Percentiles rank a stretch among this genome's conserved stretches.
Evolutionary conservation across 148 eudicot genomes (phyloP).

Genomic region (Suaeda aralocaspica): DNA sequence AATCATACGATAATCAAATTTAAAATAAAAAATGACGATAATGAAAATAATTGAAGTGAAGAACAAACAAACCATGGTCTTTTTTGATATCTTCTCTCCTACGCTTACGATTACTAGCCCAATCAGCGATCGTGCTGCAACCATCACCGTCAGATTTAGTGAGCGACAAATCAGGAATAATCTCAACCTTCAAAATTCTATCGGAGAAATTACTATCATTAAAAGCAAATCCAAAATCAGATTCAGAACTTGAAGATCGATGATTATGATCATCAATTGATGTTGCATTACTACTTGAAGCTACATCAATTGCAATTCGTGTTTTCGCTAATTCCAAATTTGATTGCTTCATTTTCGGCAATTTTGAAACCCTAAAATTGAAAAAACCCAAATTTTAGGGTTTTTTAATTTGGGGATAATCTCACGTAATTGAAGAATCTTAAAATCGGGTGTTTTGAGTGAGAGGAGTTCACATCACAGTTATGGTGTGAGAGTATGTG

Average conservation of each 20-base stretch:
- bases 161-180: constrained; percentile 39
- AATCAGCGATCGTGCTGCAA: constrained; percentile 35
- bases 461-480: too few species aligned
- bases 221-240: constrained; percentile 63
- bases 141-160: constrained; percentile 33
- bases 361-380: too few species aligned
- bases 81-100: constrained; percentile 45
- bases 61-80: constrained; percentile 22
- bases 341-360: constrained; percentile 11
- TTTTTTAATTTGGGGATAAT: too few species aligned
- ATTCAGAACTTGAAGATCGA: constrained; percentile 15
- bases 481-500: too few species aligned
- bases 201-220: constrained; percentile 76
- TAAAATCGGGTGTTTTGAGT: too few species aligned
- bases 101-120: constrained; percentile 72
- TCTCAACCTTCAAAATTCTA: constrained; percentile 55
- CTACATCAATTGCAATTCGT: constrained; percentile 5
- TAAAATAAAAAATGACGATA: too few species aligned
- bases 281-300: not conserved
- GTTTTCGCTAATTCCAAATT: constrained; percentile 17
- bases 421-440: too few species aligned
- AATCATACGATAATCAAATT: not conserved
- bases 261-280: constrained; percentile 9
- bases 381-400: too few species aligned
- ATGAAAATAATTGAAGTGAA: not conserved